Evolutionary conservation across 2,329 filamentous ascomycete genomes (phyloP).

Genomic region (Periconia sp.): DNA sequence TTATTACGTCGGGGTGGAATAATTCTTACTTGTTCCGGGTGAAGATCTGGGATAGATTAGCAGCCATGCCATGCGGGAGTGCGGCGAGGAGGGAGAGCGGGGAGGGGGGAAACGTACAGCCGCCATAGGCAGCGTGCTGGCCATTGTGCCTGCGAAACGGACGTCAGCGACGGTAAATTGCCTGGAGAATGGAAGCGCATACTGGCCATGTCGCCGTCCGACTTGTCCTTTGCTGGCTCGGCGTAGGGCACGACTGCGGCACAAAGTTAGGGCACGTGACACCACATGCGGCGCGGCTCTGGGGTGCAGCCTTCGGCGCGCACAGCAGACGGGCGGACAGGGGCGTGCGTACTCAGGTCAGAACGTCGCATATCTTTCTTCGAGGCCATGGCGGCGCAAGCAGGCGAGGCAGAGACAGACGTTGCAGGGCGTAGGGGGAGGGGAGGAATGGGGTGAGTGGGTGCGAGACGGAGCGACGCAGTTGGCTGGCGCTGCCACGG

Average conservation of each 20-base stretch:
- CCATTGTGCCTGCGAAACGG: slow-evolving; percentile 59
- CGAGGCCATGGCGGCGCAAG: slow-evolving; percentile 63
- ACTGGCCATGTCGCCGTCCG: slow-evolving; percentile 72
- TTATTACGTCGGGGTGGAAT: slow-evolving; percentile 8
- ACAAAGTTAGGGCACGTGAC: slow-evolving; percentile 37
- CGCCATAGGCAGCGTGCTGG: slow-evolving; percentile 90
- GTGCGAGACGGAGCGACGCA: no score
- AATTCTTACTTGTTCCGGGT: slow-evolving; percentile 78
- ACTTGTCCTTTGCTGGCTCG: slow-evolving; percentile 71
- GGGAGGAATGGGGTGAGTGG: slow-evolving; percentile 2
- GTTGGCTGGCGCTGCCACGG: no score
- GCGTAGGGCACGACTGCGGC: slow-evolving; percentile 83
- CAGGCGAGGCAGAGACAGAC: slow-evolving; percentile 14
- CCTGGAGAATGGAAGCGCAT: slow-evolving; percentile 44
- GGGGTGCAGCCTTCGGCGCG: no score
- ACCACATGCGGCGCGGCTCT: no score
- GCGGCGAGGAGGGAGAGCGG: slow-evolving; percentile 9
- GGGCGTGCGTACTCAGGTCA: slow-evolving; percentile 69
- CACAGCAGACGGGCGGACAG: slow-evolving; percentile 8
- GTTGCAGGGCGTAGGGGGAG: slow-evolving; percentile 16
- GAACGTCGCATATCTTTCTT: slow-evolving; percentile 78
- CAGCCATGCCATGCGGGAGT: slow-evolving; percentile 29
- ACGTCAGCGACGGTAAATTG: slow-evolving; percentile 7
- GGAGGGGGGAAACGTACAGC: slow-evolving; percentile 61
- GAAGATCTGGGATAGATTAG: slow-evolving; percentile 68